Evolutionary conservation across 2,329 filamentous ascomycete species (phyloP).

Genomic region (Coniochaeta prunicola): DNA sequence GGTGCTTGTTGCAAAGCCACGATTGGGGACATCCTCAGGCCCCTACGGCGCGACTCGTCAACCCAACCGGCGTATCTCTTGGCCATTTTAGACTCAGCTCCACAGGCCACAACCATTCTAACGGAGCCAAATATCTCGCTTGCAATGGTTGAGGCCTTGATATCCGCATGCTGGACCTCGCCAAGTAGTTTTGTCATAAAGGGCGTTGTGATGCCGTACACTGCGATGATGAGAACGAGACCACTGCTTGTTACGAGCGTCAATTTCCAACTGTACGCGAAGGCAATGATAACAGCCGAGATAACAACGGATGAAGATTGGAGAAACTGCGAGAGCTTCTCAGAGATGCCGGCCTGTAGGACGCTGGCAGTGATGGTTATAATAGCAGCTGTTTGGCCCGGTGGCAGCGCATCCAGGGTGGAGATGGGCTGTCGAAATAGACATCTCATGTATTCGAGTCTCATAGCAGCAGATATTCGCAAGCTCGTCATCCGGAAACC

Average conservation of each 20-base stretch:
- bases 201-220: conserved; percentile 42
- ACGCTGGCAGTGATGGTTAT: conserved; percentile 58
- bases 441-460: conserved; percentile 55
- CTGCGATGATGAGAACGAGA: conserved; percentile 45
- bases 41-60: conserved; percentile 35
- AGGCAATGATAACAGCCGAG: conserved; percentile 44
- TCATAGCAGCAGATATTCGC: conserved; percentile 50
- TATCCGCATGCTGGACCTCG: conserved; percentile 39
- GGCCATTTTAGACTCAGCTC: conserved; percentile 48
- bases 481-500: conserved; percentile 53
- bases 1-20: conserved; percentile 21
- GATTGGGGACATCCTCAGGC: conserved; percentile 19
- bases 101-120: conserved; percentile 55
- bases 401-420: conserved; percentile 55
- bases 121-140: conserved; percentile 53
- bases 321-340: conserved; percentile 50
- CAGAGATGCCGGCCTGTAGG: conserved; percentile 55
- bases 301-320: conserved; percentile 47
- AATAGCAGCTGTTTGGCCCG: conserved; percentile 51
- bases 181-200: conserved; percentile 45
- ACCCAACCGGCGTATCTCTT: conserved; percentile 46
- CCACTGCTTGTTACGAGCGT: conserved; percentile 51
- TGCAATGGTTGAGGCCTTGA: conserved; percentile 49
- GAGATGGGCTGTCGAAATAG: conserved; percentile 60
- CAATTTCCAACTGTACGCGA: conserved; percentile 49